Base-by-base conservation (phyloP, 1,284 basidiomycete genomes). In the Malassezia yamatoensis region DNA sequence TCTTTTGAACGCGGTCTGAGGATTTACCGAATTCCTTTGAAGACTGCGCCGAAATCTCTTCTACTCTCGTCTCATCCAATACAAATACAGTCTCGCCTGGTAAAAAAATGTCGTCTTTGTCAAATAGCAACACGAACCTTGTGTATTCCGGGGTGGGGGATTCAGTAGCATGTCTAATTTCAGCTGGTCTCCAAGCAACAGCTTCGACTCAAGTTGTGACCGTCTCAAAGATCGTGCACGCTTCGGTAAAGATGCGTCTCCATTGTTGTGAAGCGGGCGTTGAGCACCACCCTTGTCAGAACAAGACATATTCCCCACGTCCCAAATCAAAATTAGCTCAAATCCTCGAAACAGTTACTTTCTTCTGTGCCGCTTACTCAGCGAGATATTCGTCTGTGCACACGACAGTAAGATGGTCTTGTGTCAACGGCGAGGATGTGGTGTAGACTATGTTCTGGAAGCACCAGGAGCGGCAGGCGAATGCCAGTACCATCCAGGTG, bases 401-500 rank as follows among this genome's bases (percentile, higher is more conserved):
- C 44, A 55, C 39, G 7, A 29, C 24, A 29, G 24, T n/a, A 16
- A 16, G 12, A 74, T 74, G 71, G 61, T 65, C 35, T 59, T 68
- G 50, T 74, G 72, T 47, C 62, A 68, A 33, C 65, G 72, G 18
- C 64, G 67, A 33, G 68, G 68, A 43, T 74, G 72, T 51, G 72
- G 72, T 24, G 59, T 58, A 43, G 65, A 67, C 40, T 70, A 65
- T 24, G 59, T 65, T 35, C 47, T 59, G 0, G 37, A 51, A 2
- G 50, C 60, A 4, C 29, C 53, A 38, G 6, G 18, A 5, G 32
- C 20, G 39, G 15, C 58, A 10, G 43, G 49, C 13, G 58, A 54
- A 0, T 74, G 72, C 56, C 50, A 29, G n/a, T 63, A 66, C 58
- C 72, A 74, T 47, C 70, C 72, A 1, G 72, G 72, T 46, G 61